Evolutionary conservation across 2,329 filamentous ascomycete species (phyloP).

Genomic region (Penicillium sumatraense): DNA sequence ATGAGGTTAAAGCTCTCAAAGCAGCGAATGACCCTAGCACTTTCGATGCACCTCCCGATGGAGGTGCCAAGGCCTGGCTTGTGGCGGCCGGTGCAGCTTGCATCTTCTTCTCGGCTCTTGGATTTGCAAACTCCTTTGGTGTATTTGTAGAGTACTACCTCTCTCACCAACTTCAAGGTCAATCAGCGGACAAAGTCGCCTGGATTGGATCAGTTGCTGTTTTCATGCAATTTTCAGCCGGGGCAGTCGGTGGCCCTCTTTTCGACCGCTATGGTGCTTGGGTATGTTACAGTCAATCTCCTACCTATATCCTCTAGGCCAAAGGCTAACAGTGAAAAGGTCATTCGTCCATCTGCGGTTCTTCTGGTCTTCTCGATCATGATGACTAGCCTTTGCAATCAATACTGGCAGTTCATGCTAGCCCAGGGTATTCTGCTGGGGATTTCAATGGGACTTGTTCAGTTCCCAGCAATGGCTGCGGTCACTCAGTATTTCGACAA

Average conservation of each 20-base stretch:
- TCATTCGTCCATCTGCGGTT: slow-evolving; percentile 11
- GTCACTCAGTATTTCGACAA: slow-evolving; percentile 55
- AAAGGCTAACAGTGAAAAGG: not conserved
- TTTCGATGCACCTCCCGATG: slow-evolving; percentile 25
- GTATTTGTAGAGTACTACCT: slow-evolving; percentile 53
- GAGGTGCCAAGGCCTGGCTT: slow-evolving; percentile 32
- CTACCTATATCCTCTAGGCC: not conserved
- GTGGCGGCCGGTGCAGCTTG: slow-evolving; percentile 28
- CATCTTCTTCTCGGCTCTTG: slow-evolving; percentile 46
- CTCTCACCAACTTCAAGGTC: slow-evolving; percentile 27
- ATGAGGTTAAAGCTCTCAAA: not conserved
- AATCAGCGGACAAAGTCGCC: slow-evolving; percentile 8
- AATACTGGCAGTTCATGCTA: slow-evolving; percentile 58
- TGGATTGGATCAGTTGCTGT: slow-evolving; percentile 20
- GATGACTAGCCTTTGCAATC: slow-evolving; percentile 62
- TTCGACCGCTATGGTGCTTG: slow-evolving; percentile 13
- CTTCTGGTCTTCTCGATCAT: slow-evolving; percentile 61
- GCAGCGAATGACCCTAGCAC: not conserved
- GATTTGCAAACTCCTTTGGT: slow-evolving; percentile 52
- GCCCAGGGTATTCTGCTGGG: slow-evolving; percentile 27
- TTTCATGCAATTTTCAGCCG: slow-evolving; percentile 12
- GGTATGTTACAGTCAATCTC: not conserved
- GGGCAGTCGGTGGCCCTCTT: slow-evolving; percentile 11
- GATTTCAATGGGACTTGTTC: slow-evolving; percentile 44
- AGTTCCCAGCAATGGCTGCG: slow-evolving; percentile 51